These are phyloP conservation scores for Microglena sp. DNA, from an alignment of 139 green algal species.

Conservation along the genomic window DNA sequence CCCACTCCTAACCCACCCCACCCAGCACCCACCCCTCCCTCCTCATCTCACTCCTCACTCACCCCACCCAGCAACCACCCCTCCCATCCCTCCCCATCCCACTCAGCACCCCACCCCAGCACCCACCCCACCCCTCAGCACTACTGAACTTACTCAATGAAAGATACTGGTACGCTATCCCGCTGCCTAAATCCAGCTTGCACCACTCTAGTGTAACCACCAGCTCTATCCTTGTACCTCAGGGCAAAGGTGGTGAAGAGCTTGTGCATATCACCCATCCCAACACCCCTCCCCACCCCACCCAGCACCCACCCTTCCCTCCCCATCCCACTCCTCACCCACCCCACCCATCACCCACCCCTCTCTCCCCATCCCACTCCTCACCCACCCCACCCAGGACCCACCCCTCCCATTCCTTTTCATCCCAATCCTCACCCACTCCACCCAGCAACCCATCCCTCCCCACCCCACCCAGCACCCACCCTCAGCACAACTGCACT, in stretches of 20 bases:
- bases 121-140: no score
- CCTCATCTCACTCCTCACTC: neutral
- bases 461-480: neutral
- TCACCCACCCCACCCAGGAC: neutral
- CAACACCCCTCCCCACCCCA: no score
- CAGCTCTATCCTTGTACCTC: no score
- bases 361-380: neutral
- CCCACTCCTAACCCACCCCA: neutral
- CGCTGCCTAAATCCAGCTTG: neutral
- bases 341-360: neutral
- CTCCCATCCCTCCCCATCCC: neutral
- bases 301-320: no score
- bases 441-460: no score
- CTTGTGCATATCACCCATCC: no score
- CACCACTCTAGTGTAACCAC: no score
- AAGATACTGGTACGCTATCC: neutral
- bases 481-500: constrained; percentile 16
- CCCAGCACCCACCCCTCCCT: neutral
- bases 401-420: neutral
- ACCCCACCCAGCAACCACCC: neutral
- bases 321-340: neutral
- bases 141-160: constrained; percentile 1
- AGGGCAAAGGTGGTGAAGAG: no score
- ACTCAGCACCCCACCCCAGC: no score
- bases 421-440: no score